Evolutionary conservation across 192 early-diverging fungal species (phyloP).

Genomic region (Mortierella claussenii): DNA sequence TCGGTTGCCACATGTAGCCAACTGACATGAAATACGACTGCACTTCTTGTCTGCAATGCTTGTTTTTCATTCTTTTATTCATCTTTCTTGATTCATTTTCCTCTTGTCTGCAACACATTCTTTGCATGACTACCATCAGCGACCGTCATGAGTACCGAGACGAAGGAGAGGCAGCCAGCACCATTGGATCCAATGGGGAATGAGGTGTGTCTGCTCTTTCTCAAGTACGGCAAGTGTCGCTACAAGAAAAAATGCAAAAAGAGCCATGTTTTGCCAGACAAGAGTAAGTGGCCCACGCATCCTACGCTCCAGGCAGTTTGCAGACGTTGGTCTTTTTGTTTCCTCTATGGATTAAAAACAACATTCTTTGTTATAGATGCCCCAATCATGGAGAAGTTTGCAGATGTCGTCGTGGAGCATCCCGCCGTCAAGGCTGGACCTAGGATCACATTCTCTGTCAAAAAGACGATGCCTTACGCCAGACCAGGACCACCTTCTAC

Average conservation of each 20-base stretch:
- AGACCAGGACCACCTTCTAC: slow-evolving; percentile 1
- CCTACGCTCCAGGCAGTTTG: too few species aligned
- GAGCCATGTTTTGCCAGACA: slow-evolving; percentile 39
- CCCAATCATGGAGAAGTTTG: slow-evolving; percentile 18
- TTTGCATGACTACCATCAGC: neutral
- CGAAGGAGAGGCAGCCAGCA: slow-evolving; percentile 6
- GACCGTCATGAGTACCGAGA: slow-evolving; percentile 2
- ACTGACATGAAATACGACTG: too few species aligned
- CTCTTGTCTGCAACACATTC: too few species aligned
- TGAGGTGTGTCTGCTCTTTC: slow-evolving; percentile 59
- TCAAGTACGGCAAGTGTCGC: slow-evolving; percentile 53
- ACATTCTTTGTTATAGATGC: slow-evolving; percentile 9
- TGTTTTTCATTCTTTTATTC: too few species aligned
- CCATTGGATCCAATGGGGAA: slow-evolving; percentile 39
- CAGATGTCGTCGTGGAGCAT: neutral
- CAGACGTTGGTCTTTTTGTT: neutral
- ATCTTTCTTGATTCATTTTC: too few species aligned
- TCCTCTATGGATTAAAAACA: neutral
- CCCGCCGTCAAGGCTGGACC: slow-evolving; percentile 10
- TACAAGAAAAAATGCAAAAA: slow-evolving; percentile 49
- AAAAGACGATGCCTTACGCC: slow-evolving; percentile 4
- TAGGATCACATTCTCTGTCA: slow-evolving; percentile 25
- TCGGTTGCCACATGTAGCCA: too few species aligned
- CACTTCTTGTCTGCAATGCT: too few species aligned
- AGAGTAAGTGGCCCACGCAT: slow-evolving; percentile 13